Evolutionary conservation across 139 green algal species (phyloP).

Genomic region (Chlorella vulgaris): DNA sequence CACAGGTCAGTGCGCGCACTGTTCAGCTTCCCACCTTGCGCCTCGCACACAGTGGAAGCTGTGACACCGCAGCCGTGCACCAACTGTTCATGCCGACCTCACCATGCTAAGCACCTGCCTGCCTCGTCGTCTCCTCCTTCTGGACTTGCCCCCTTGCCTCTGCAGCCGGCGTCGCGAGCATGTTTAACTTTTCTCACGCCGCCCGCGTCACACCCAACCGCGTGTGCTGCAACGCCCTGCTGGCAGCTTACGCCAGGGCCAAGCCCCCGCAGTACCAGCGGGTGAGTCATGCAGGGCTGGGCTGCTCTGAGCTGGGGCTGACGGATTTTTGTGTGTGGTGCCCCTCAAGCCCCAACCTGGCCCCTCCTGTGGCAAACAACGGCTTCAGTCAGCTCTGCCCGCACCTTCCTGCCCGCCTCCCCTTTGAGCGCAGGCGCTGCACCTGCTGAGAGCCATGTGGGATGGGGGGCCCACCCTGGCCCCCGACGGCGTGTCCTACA

Average conservation of each 20-base stretch:
- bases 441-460: conserved; percentile 79
- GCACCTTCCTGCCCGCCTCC: no score
- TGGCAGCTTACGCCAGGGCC: conserved; percentile 83
- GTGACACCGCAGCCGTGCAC: no score
- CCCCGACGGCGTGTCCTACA: conserved; percentile 84
- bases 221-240: conserved; percentile 90
- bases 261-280: conserved; percentile 63
- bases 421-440: conserved; percentile 63
- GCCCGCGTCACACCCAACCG: conserved; percentile 60
- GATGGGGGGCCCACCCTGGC: conserved; percentile 67
- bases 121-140: no score
- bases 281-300: not conserved
- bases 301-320: not conserved
- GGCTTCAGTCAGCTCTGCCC: no score
- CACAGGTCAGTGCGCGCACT: not conserved
- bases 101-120: no score
- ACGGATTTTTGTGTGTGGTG: not conserved
- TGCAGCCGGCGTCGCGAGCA: conserved; percentile 14
- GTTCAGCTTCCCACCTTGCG: no score
- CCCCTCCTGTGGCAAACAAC: no score
- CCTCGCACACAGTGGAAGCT: no score
- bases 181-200: conserved; percentile 50
- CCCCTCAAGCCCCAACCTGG: no score
- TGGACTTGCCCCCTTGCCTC: not conserved
- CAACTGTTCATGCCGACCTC: no score